phyloP scores from a whole-genome alignment of 352 stramenopile species.

The Globisporangium megalacanthum region DNA sequence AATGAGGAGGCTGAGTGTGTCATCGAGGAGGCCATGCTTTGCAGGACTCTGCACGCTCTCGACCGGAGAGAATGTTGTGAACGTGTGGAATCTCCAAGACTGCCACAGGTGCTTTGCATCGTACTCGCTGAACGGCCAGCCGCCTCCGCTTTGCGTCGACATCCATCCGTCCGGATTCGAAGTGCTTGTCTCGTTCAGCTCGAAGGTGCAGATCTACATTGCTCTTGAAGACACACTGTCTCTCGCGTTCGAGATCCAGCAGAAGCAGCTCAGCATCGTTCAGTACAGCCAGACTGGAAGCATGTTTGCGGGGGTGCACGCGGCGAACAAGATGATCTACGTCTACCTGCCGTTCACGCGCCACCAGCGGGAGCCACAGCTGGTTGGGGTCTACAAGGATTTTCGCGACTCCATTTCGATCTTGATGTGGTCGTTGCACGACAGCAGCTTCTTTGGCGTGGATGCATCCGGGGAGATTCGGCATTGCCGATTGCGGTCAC shows the following conservation, averaged over 20 bases:
- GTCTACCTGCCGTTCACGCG: constrained; percentile 44
- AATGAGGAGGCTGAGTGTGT: constrained; percentile 35
- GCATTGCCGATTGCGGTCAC: constrained; percentile 30
- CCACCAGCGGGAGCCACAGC: constrained; percentile 39
- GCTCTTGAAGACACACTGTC: constrained; percentile 57
- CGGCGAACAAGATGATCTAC: constrained; percentile 33
- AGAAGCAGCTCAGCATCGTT: constrained; percentile 57
- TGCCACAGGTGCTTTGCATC: constrained; percentile 53
- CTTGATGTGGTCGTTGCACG: constrained; percentile 42
- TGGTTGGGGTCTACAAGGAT: constrained; percentile 39
- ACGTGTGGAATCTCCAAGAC: constrained; percentile 59
- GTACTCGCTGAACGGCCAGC: constrained; percentile 37
- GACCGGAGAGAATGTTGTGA: constrained; percentile 34
- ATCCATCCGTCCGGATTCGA: constrained; percentile 54
- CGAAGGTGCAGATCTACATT: constrained; percentile 56
- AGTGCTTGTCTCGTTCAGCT: constrained; percentile 40
- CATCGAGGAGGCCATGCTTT: constrained; percentile 43
- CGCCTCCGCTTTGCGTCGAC: constrained; percentile 37
- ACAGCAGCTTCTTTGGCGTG: constrained; percentile 42
- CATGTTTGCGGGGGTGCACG: constrained; percentile 38
- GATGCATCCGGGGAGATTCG: constrained; percentile 29
- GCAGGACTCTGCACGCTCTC: constrained; percentile 34
- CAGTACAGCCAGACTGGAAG: constrained; percentile 58
- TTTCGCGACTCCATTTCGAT: constrained; percentile 31
- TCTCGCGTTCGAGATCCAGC: constrained; percentile 52